Conservation (phyloP, 441 rosid species). For the Syzygium syzygioides region DNA sequence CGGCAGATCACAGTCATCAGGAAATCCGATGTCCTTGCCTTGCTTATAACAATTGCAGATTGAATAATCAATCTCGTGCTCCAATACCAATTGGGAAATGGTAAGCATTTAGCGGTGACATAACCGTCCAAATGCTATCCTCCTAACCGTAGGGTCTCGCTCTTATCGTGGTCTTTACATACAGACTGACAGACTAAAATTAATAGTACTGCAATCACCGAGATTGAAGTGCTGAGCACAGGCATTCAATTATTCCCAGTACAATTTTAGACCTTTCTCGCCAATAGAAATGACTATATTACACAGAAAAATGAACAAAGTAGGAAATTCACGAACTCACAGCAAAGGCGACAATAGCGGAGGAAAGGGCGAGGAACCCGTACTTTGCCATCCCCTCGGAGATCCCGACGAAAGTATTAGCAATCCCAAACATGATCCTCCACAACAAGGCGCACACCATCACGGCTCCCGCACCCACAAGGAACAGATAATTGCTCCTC, state of each 20-base stretch:
- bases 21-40: background rate
- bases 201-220: background rate
- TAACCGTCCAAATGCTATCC: background rate
- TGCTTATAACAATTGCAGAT: background rate
- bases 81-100: background rate
- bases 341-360: conserved; percentile 77
- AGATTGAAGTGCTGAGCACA: background rate
- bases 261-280: background rate
- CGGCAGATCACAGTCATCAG: background rate
- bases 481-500: conserved; percentile 55
- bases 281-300: background rate
- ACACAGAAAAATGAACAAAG: background rate
- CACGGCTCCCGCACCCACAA: conserved; percentile 64
- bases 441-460: conserved; percentile 61
- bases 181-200: background rate
- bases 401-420: conserved; percentile 67
- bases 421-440: conserved; percentile 90
- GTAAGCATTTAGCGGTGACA: background rate
- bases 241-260: background rate
- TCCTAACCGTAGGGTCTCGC: background rate
- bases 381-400: conserved; percentile 95
- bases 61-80: background rate
- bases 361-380: conserved; percentile 84
- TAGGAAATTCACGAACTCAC: conserved; percentile 36
- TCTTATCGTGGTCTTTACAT: background rate